These are phyloP conservation scores for Coniosporium apollinis DNA, from an alignment of 495 filamentous ascomycete genomes.

Conservation along the genomic window DNA sequence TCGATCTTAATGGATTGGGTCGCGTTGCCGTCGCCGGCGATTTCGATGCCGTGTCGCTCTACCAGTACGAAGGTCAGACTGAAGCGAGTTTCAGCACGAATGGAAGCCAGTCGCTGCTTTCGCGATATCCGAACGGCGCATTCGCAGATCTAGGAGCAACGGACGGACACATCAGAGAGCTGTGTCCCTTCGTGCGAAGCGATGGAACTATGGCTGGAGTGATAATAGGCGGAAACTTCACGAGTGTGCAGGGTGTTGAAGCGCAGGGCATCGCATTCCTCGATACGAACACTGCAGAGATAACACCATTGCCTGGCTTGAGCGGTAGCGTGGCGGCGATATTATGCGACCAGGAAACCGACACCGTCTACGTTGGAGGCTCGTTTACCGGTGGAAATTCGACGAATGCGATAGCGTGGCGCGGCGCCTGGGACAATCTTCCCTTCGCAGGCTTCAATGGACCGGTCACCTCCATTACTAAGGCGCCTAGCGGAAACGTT, in stretches of 20 bases:
- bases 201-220: constrained; percentile 55
- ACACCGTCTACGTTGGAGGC: constrained; percentile 82
- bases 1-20: constrained; percentile 70
- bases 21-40: constrained; percentile 79
- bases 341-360: constrained; percentile 65
- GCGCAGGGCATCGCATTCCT: constrained; percentile 69
- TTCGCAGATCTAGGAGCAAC: constrained; percentile 56
- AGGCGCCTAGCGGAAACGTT: constrained; percentile 62
- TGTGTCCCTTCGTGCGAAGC: constrained; percentile 63
- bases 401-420: constrained; percentile 80
- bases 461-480: constrained; percentile 71
- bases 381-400: constrained; percentile 63
- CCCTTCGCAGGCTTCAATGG: constrained; percentile 92
- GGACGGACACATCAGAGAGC: constrained; percentile 66
- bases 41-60: constrained; percentile 82
- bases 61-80: constrained; percentile 65
- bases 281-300: constrained; percentile 44
- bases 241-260: constrained; percentile 61
- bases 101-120: constrained; percentile 66
- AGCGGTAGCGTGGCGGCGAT: constrained; percentile 65
- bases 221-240: constrained; percentile 88
- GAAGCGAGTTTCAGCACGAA: constrained; percentile 48
- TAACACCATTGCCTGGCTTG: constrained; percentile 62
- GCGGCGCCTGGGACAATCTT: constrained; percentile 63
- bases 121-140: constrained; percentile 69